A percentile compares a stretch with the other conserved stretches of the same genome.
These are phyloP conservation scores for Dipteronia dyeriana DNA, from an alignment of 345 rosid species.

Conservation along the genomic window DNA sequence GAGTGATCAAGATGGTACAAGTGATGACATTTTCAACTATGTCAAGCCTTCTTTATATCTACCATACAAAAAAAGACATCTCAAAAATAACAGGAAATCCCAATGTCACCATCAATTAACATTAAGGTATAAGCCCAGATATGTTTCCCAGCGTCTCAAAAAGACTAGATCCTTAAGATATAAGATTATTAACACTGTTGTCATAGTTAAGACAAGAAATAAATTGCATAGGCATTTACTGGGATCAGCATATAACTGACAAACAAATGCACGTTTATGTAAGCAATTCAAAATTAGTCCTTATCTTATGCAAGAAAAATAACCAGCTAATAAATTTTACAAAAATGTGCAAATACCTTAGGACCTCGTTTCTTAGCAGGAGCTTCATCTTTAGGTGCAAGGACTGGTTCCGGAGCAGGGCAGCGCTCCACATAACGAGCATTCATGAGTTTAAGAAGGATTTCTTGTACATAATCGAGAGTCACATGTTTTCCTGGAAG, in stretches of 20 bases:
- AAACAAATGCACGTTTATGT: background rate
- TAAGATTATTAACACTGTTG: background rate
- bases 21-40: background rate
- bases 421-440: slow-evolving; percentile 76
- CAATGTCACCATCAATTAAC: background rate
- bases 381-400: slow-evolving; percentile 52
- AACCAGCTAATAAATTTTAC: slow-evolving; percentile 16
- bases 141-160: background rate
- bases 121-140: background rate
- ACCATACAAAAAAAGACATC: background rate
- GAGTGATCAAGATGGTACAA: slow-evolving; percentile 13
- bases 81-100: background rate
- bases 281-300: background rate
- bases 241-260: background rate
- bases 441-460: slow-evolving; percentile 51
- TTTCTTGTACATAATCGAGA: slow-evolving; percentile 45
- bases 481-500: slow-evolving; percentile 34
- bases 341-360: slow-evolving; percentile 53
- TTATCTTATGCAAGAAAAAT: background rate
- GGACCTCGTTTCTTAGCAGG: slow-evolving; percentile 53
- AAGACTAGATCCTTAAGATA: background rate
- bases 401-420: slow-evolving; percentile 73
- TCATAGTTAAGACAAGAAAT: slow-evolving; percentile 3
- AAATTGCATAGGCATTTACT: background rate
- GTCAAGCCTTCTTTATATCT: background rate